A percentile compares a stretch with the other conserved stretches of the same genome.
Conservation (phyloP, 192 early-diverging fungal species). For the Coemansia sp. region DNA sequence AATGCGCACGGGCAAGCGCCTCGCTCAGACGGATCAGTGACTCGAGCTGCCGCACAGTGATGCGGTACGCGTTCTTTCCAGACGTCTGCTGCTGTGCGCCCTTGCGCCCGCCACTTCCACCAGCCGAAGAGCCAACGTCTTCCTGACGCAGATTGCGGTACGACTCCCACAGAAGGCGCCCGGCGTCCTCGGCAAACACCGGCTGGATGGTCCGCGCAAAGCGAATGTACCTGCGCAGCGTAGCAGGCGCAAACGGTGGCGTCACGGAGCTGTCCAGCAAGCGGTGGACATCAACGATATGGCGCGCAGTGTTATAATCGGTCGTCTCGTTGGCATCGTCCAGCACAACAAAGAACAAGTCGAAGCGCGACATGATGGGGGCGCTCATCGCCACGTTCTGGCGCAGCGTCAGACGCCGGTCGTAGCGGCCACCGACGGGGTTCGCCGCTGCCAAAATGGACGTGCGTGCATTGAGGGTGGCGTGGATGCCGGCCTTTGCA, state of each 20-base stretch:
- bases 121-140: conserved; percentile 64
- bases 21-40: conserved; percentile 95
- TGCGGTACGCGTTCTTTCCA: conserved; percentile 73
- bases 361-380: conserved; percentile 99
- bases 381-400: conserved; percentile 97
- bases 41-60: conserved; percentile 96
- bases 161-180: conserved; percentile 71
- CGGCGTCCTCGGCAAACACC: conserved; percentile 72
- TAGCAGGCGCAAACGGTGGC: conserved; percentile 72
- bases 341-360: conserved; percentile 95
- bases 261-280: conserved; percentile 63
- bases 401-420: conserved; percentile 89
- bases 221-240: conserved; percentile 81
- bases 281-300: conserved; percentile 88
- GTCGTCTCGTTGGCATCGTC: conserved; percentile 89
- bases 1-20: conserved; percentile 89
- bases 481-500: conserved; percentile 95
- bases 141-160: conserved; percentile 87
- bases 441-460: conserved; percentile 97
- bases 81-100: neutral
- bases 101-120: too few species aligned
- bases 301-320: conserved; percentile 87
- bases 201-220: conserved; percentile 90
- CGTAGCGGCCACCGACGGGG: conserved; percentile 92
- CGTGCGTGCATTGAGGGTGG: conserved; percentile 90